Evolutionary conservation across 2,329 filamentous ascomycete genomes (phyloP), one percentile per base, ranked within the genome.

Genomic region (Fusarium nematophilum): DNA sequence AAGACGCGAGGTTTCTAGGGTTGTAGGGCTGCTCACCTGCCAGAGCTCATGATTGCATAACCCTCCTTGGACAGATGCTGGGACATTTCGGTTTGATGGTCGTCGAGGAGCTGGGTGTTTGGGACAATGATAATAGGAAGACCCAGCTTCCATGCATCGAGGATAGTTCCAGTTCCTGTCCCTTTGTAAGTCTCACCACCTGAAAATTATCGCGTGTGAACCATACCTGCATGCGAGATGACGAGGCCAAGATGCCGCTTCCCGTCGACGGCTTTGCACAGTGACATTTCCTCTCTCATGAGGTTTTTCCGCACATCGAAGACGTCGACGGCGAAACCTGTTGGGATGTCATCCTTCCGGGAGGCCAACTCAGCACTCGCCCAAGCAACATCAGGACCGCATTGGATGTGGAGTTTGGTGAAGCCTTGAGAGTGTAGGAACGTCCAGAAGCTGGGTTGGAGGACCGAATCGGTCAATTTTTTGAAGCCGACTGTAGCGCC

Each of bases 1-100:
- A 9, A 29, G 5, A 15, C 9, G 23, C n/a, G 21, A 25, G n/a
- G 10, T 31, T 34, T 13, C 13, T 13, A 2, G 6, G n/a, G 11
- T 40, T 18, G 4, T 18, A 8, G 13, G 14, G 21, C 27, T 23
- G 72, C 83, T 50, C 82, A 92, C 89, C 83, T 81, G 34, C 92
- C 77, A 47, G 82, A 79, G 9, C 90, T 90, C 66, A 88, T 83
- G n/a, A 93, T 81, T 3, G 92, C 86, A 75, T 96, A 96, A 18
- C 90, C 89, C 64, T 92, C 86, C 18, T 81, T 78, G 26, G 90
- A 85, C 52, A 98, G 83, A 64, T 91, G 88, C 43, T 87, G 81
- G 1, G 94, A 94, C 49, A 99, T 84, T 73, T 98, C 92, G 15
- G 87, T 84, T 75, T 99, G 95, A 72, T 99, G 95, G 69, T 99